Conservation (phyloP, 257 asterid genomes). For the Fraxinus quadrangulata region DNA sequence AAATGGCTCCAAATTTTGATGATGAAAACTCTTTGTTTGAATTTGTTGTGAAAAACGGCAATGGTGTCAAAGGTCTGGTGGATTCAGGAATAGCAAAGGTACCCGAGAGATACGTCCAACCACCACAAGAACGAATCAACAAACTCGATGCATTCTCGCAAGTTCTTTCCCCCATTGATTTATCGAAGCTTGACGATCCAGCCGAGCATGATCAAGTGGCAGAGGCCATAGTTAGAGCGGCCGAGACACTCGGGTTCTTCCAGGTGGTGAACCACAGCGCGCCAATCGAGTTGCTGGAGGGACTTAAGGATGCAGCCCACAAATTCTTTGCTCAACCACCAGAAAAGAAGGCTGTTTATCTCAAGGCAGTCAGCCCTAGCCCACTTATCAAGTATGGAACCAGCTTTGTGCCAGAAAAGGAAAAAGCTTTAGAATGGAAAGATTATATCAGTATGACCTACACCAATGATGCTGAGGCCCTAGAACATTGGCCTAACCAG, state of each 20-base stretch:
- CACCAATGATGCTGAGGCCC: constrained; percentile 45
- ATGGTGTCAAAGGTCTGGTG: constrained; percentile 40
- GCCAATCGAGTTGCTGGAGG: constrained; percentile 30
- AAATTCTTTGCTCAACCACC: constrained; percentile 30
- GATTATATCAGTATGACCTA: constrained; percentile 45
- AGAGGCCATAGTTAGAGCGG: constrained; percentile 32
- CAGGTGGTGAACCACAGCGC: constrained; percentile 44
- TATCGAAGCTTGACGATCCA: constrained; percentile 35
- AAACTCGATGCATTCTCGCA: constrained; percentile 6
- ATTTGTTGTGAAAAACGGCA: constrained; percentile 37
- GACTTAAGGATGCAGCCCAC: constrained; percentile 33
- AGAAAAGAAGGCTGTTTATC: constrained; percentile 33
- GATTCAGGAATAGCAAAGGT: constrained; percentile 34
- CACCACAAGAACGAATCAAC: constrained; percentile 31
- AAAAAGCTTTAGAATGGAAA: constrained; percentile 48
- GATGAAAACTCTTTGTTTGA: constrained; percentile 28
- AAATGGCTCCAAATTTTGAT: constrained; percentile 31
- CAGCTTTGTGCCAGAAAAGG: constrained; percentile 40
- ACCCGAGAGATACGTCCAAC: constrained; percentile 35
- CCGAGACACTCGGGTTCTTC: constrained; percentile 41
- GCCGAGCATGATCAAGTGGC: constrained; percentile 37
- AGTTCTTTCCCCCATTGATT: constrained; percentile 27
- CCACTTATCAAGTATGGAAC: constrained; percentile 41
- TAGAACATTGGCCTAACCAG: constrained; percentile 35
- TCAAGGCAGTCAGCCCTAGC: constrained; percentile 34